A percentile compares a stretch with the other conserved stretches of the same genome.
These are phyloP conservation scores for Scytalidium sp. DNA, from an alignment of 2,329 filamentous ascomycete genomes.

Conservation along the genomic window DNA sequence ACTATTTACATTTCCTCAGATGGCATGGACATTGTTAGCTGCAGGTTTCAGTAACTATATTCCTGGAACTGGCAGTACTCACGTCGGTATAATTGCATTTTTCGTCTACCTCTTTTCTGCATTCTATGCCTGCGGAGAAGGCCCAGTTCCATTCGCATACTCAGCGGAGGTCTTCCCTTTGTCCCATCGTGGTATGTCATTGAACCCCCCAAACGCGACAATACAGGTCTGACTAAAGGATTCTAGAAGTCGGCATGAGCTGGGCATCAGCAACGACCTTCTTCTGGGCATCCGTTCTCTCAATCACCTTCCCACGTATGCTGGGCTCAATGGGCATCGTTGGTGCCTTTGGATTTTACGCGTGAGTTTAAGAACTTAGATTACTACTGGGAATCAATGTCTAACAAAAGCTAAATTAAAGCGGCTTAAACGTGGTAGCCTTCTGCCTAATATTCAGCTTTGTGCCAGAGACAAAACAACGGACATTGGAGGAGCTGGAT, in stretches of 20 bases:
- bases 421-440: conserved; percentile 48
- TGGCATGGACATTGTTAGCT: conserved; percentile 60
- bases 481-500: conserved; percentile 23
- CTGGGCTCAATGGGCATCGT: conserved; percentile 29
- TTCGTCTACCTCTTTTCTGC: conserved; percentile 59
- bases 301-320: conserved; percentile 44
- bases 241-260: conserved; percentile 43
- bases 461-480: conserved; percentile 51
- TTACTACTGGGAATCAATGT: conserved; percentile 5
- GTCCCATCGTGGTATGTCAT: conserved; percentile 51
- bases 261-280: conserved; percentile 64
- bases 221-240: neutral
- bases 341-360: conserved; percentile 49
- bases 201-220: too few relatives aligned
- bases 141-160: conserved; percentile 66
- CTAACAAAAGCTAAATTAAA: too few relatives aligned
- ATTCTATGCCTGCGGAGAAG: conserved; percentile 63
- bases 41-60: conserved; percentile 55
- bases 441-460: conserved; percentile 51
- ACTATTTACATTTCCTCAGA: conserved; percentile 62
- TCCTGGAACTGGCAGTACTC: conserved; percentile 31
- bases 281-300: conserved; percentile 53
- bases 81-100: conserved; percentile 41
- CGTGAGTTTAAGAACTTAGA: conserved; percentile 16
- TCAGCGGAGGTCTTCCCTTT: conserved; percentile 67